phyloP scores from a whole-genome alignment of 2,329 filamentous ascomycete species.

The Thelonectria discophora region DNA sequence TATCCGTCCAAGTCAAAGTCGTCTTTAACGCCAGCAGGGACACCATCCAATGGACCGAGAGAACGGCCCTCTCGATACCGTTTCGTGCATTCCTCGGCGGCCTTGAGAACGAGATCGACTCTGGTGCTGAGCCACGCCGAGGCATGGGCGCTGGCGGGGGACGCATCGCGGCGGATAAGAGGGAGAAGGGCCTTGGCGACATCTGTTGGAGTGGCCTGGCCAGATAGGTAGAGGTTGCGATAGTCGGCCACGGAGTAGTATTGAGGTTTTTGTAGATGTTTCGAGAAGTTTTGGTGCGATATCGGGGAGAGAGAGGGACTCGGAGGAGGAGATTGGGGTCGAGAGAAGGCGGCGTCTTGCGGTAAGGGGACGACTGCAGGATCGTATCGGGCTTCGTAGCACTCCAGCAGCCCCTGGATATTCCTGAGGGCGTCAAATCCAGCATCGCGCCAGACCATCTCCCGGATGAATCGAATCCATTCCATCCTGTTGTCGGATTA shows the following conservation, averaged over 20 bases:
- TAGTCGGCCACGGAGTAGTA: slow-evolving; percentile 56
- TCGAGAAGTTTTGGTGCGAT: slow-evolving; percentile 1
- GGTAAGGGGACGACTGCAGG: slow-evolving; percentile 55
- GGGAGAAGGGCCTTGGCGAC: slow-evolving; percentile 56
- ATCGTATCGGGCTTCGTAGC: slow-evolving; percentile 58
- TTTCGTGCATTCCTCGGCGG: slow-evolving; percentile 55
- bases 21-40: slow-evolving; percentile 80
- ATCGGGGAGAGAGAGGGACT: slow-evolving; percentile 17
- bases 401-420: slow-evolving; percentile 60
- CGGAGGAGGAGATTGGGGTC: slow-evolving; percentile 47
- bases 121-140: slow-evolving; percentile 56
- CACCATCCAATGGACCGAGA: slow-evolving; percentile 73
- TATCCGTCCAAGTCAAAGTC: slow-evolving; percentile 80
- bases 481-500: slow-evolving; percentile 31
- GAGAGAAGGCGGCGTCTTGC: slow-evolving; percentile 42
- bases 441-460: slow-evolving; percentile 64
- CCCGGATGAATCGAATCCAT: slow-evolving; percentile 36
- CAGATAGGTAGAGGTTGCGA: slow-evolving; percentile 54
- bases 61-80: slow-evolving; percentile 63
- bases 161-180: slow-evolving; percentile 53
- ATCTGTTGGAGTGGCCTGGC: slow-evolving; percentile 55
- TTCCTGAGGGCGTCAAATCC: slow-evolving; percentile 68
- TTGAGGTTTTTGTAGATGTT: slow-evolving; percentile 49
- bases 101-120: slow-evolving; percentile 51
- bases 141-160: slow-evolving; percentile 50